phyloP scores from a whole-genome alignment of 2,329 filamentous ascomycete species.

The Samsoniella hepiali region DNA sequence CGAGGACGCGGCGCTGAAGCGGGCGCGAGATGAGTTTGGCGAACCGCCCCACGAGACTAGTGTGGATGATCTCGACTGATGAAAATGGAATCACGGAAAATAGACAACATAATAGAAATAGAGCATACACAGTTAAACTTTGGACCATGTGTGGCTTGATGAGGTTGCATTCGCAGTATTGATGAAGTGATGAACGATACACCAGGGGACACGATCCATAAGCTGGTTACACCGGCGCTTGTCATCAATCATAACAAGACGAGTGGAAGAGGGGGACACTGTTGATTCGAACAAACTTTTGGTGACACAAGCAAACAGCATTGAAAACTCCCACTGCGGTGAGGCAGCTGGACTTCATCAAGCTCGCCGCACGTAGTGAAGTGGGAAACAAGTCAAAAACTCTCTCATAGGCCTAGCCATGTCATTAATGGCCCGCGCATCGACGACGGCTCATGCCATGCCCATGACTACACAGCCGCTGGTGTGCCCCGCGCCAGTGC shows the following conservation, averaged over 20 bases:
- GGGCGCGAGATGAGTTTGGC: slow-evolving; percentile 38
- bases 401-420: background rate
- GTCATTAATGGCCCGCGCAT: slow-evolving; percentile 16
- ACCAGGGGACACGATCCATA: background rate
- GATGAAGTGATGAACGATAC: background rate
- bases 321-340: background rate
- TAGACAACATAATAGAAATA: background rate
- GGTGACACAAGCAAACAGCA: background rate
- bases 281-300: background rate
- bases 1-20: slow-evolving; percentile 36
- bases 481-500: slow-evolving; percentile 23
- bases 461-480: slow-evolving; percentile 26
- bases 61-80: slow-evolving; percentile 44
- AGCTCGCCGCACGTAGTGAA: too few relatives aligned
- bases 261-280: too few relatives aligned
- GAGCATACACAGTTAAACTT: background rate
- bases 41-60: slow-evolving; percentile 31
- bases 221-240: background rate
- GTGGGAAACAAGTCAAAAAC: too few relatives aligned
- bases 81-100: background rate
- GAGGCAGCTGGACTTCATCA: background rate
- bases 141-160: background rate
- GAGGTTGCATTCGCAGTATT: background rate
- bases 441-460: slow-evolving; percentile 22
- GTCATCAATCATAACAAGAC: background rate